Evolutionary conservation across 2,329 filamentous ascomycete genomes (phyloP).

Genomic region (Pseudogymnoascus sp.): DNA sequence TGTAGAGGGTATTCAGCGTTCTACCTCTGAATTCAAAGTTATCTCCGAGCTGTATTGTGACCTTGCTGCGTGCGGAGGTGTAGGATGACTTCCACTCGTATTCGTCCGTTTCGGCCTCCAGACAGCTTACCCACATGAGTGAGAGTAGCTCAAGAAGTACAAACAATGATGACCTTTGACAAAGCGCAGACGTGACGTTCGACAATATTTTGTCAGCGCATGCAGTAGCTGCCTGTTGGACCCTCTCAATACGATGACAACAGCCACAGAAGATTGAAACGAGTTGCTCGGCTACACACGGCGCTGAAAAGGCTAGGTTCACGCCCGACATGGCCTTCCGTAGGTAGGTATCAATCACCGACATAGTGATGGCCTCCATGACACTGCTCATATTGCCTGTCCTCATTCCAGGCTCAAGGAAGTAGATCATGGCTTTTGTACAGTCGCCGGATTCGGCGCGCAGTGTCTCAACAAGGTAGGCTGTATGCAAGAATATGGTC

Average conservation of each 20-base stretch:
- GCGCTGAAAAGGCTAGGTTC: constrained; percentile 74
- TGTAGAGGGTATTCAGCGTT: constrained; percentile 71
- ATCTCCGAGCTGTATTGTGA: constrained; percentile 86
- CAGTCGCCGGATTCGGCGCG: constrained; percentile 83
- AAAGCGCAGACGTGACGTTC: constrained; percentile 80
- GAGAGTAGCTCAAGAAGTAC: constrained; percentile 85
- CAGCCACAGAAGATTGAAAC: constrained; percentile 78
- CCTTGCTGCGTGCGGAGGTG: constrained; percentile 64
- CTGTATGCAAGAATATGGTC: constrained; percentile 83
- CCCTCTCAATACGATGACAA: constrained; percentile 86
- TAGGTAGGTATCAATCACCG: constrained; percentile 72
- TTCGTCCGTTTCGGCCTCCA: constrained; percentile 89
- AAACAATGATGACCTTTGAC: constrained; percentile 83
- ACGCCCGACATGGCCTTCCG: constrained; percentile 62
- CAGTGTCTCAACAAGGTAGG: constrained; percentile 80
- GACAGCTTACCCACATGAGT: constrained; percentile 89
- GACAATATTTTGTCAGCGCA: constrained; percentile 81
- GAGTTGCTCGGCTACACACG: constrained; percentile 82
- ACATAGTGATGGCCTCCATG: constrained; percentile 56
- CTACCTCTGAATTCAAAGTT: constrained; percentile 74
- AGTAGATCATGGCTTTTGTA: constrained; percentile 82
- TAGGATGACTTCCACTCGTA: constrained; percentile 82
- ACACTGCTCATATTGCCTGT: constrained; percentile 52
- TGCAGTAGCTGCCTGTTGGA: constrained; percentile 75
- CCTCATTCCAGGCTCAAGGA: constrained; percentile 80